phyloP scores from a whole-genome alignment of 495 filamentous ascomycete genomes.

The Tuber borchii region DNA sequence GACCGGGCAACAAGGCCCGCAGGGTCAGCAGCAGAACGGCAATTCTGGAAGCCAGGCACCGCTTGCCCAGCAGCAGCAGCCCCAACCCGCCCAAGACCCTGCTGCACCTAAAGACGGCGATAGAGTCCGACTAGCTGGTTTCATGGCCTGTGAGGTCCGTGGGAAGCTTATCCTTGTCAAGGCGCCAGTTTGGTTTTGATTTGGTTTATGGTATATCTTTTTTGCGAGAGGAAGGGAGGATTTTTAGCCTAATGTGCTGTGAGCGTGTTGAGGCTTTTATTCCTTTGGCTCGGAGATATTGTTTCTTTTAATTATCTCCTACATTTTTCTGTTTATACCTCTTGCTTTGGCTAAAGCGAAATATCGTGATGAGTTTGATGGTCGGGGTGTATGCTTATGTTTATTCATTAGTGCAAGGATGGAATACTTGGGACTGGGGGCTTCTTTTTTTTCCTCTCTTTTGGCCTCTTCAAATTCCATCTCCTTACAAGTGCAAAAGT shows the following conservation, averaged over 20 bases:
- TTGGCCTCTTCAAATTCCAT: slow-evolving; percentile 11
- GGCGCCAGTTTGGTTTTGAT: slow-evolving; percentile 70
- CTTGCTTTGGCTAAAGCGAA: neutral
- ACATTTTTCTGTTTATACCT: slow-evolving; percentile 23
- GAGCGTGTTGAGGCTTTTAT: slow-evolving; percentile 18
- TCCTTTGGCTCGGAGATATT: slow-evolving; percentile 2
- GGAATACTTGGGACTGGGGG: neutral
- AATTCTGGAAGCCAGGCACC: slow-evolving; percentile 35
- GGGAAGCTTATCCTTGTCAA: slow-evolving; percentile 77
- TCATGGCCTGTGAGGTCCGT: slow-evolving; percentile 77
- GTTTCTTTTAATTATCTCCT: slow-evolving; percentile 9
- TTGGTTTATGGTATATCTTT: neutral
- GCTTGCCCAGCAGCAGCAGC: slow-evolving; percentile 26
- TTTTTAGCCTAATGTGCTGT: slow-evolving; percentile 19
- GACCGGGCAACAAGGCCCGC: slow-evolving; percentile 15
- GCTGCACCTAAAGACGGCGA: slow-evolving; percentile 44
- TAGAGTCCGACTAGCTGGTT: slow-evolving; percentile 74
- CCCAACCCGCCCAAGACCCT: slow-evolving; percentile 45
- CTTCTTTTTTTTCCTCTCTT: neutral
- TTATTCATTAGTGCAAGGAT: slow-evolving; percentile 1
- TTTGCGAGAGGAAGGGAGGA: neutral
- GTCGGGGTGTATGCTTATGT: slow-evolving; percentile 4
- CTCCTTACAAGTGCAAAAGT: neutral
- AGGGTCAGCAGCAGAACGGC: slow-evolving; percentile 21
- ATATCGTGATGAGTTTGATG: slow-evolving; percentile 7